Conservation (phyloP, 805 yeast species). For the Lachancea thermotolerans region DNA sequence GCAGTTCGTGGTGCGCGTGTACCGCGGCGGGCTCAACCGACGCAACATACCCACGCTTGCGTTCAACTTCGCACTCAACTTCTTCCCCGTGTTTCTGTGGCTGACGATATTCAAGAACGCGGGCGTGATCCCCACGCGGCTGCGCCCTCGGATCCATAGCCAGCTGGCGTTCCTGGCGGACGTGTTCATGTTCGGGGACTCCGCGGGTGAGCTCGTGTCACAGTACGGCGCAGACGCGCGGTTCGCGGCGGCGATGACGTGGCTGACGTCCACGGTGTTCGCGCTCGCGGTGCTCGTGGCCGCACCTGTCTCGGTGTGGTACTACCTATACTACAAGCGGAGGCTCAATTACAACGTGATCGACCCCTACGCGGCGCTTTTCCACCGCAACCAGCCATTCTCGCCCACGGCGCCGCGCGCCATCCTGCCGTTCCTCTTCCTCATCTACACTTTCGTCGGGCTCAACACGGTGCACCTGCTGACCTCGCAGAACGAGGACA, state of each 20-base stretch:
- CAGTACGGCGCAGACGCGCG: constrained; percentile 14
- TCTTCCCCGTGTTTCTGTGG: constrained; percentile 51
- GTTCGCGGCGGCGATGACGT: constrained; percentile 8
- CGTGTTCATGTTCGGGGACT: constrained; percentile 27
- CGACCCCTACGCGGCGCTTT: constrained; percentile 22
- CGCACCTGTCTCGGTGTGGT: constrained; percentile 25
- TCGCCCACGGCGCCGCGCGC: constrained; percentile 16
- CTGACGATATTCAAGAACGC: constrained; percentile 52
- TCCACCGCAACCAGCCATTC: constrained; percentile 12
- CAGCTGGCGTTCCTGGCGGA: constrained; percentile 37
- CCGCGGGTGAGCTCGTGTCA: constrained; percentile 23
- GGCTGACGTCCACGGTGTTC: constrained; percentile 16
- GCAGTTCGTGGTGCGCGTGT: constrained; percentile 12
- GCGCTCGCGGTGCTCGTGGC: constrained; percentile 9
- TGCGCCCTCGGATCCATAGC: constrained; percentile 49
- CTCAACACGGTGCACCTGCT: constrained; percentile 42
- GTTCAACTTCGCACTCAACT: constrained; percentile 42
- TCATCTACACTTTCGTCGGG: constrained; percentile 36
- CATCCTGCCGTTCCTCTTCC: constrained; percentile 32
- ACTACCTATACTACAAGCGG: constrained; percentile 20
- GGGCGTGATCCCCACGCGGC: constrained; percentile 44
- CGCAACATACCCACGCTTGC: constrained; percentile 35
- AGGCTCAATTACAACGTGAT: constrained; percentile 16
- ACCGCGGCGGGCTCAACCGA: constrained; percentile 28
- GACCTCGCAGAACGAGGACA: constrained; percentile 31